A percentile compares a stretch with the other conserved stretches of the same genome.
phyloP scores from a whole-genome alignment of 1,139 yeast species.

The Hansenula lynferdii region DNA sequence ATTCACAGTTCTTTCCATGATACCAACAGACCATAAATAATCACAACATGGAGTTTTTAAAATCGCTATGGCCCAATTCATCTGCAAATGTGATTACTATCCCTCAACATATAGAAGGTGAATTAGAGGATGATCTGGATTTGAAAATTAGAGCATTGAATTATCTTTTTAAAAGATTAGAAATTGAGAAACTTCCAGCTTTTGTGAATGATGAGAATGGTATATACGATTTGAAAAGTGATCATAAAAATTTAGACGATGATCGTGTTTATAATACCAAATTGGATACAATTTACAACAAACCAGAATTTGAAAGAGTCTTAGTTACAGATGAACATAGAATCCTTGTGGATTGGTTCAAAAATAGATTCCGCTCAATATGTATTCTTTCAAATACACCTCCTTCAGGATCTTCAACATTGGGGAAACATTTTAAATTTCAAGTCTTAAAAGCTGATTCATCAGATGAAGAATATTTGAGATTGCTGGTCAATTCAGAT shows the following conservation, averaged over 20 bases:
- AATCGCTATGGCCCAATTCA: slow-evolving; percentile 22
- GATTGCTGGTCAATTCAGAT: slow-evolving; percentile 34
- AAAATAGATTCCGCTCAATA: slow-evolving; percentile 58
- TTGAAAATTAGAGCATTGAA: slow-evolving; percentile 52
- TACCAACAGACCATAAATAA: too few relatives aligned
- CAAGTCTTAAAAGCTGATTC: slow-evolving; percentile 38
- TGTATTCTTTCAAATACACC: slow-evolving; percentile 51
- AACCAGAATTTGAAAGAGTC: slow-evolving; percentile 35
- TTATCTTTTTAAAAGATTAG: slow-evolving; percentile 52
- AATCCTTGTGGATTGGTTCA: slow-evolving; percentile 56
- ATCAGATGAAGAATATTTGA: slow-evolving; percentile 39
- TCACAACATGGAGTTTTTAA: slow-evolving; percentile 16
- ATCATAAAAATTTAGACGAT: not conserved
- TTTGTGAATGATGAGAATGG: slow-evolving; percentile 28
- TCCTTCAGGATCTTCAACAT: slow-evolving; percentile 16
- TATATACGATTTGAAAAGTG: slow-evolving; percentile 7
- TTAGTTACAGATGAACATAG: slow-evolving; percentile 52
- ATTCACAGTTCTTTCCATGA: too few relatives aligned
- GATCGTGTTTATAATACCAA: slow-evolving; percentile 13
- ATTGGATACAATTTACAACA: slow-evolving; percentile 52
- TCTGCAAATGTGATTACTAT: slow-evolving; percentile 25
- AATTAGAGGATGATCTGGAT: slow-evolving; percentile 49
- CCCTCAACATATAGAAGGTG: slow-evolving; percentile 46
- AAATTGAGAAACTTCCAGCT: slow-evolving; percentile 39
- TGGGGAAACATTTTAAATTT: slow-evolving; percentile 38